Base-by-base conservation (phyloP, 805 yeast genomes). In the Metschnikowia noctiluminum region DNA sequence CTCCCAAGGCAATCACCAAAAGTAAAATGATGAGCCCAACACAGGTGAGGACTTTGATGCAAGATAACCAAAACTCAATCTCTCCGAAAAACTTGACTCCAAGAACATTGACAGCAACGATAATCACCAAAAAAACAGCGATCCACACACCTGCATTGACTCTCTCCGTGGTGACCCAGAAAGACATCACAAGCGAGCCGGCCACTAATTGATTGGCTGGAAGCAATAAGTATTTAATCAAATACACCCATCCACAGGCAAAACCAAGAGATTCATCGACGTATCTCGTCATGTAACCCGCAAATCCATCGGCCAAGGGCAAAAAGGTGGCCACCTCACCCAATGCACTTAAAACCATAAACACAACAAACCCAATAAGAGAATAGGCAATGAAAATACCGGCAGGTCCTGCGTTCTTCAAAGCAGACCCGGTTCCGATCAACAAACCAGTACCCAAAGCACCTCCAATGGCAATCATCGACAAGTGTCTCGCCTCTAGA, bases 381-480 rank as follows among this genome's bases (percentile, higher is more conserved):
- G 83, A 65, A 62, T 87, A 89, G 4, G 89, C 79, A 45, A 87
- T 76, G 38, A 87, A 73, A 40, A 80, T 72, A 45, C 82, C 71
- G 28, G 76, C 85, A 2, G 85, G 92, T 7, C 96, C 96, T 12
- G 88, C 89, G 11, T 74, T 63, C n/a, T 76, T 71, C 47, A 87
- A 72, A 1, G 91, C 83, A 13, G 81, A 69, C 48, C 90, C 89
- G 2, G 91, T 84, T 59, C 91, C 89, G 56, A 87, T 84, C 55
- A 87, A 71, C 48, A 87, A 73, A 61, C 91, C 95, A 1, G 94
- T 86, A 48, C 94, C 94, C 45, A 87, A 68, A 8, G 92, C 87
- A 56, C 94, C 92, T 56, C 94, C 95, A 55, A 88, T 80, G 54
- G 94, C 86, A 61, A 85, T 81, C 86, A 85, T 81, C 48, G 82